Evolutionary conservation across 2,329 filamentous ascomycete species (phyloP).

Genomic region (Aspergillus brasiliensis): DNA sequence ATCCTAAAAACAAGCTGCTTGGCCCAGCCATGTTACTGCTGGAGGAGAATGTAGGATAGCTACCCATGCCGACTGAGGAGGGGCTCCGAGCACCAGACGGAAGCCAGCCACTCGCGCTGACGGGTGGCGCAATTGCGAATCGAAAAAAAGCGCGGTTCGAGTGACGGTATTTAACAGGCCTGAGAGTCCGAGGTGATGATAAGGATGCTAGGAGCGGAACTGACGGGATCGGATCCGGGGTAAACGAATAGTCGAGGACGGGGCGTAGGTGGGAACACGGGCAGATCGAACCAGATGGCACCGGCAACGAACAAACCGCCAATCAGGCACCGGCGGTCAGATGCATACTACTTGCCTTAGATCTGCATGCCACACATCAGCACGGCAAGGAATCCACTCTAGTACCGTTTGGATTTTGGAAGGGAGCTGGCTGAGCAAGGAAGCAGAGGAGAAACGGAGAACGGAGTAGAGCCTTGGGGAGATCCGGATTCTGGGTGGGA

Average conservation of each 20-base stretch:
- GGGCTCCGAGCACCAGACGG: background rate
- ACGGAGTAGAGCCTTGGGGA: background rate
- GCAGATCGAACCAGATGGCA: slow-evolving; percentile 11
- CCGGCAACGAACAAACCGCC: slow-evolving; percentile 14
- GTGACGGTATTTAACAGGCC: background rate
- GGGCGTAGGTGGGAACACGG: slow-evolving; percentile 13
- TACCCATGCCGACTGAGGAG: background rate
- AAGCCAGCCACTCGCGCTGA: slow-evolving; percentile 3
- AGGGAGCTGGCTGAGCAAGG: background rate
- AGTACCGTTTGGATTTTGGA: background rate
- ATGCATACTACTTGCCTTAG: background rate
- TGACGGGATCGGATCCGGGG: slow-evolving; percentile 17
- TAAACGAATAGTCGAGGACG: slow-evolving; percentile 10
- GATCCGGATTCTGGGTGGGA: background rate
- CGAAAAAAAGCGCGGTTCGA: background rate
- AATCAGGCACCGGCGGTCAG: slow-evolving; percentile 16
- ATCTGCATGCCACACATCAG: background rate
- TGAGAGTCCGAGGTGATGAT: background rate
- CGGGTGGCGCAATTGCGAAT: background rate
- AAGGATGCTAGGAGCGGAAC: slow-evolving; percentile 9
- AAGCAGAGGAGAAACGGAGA: background rate
- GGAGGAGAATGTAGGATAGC: slow-evolving; percentile 9
- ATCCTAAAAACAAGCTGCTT: slow-evolving; percentile 26
- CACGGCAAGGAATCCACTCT: background rate
- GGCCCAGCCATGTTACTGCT: slow-evolving; percentile 28